These are phyloP conservation scores for Fusarium solani-melongenae DNA, from an alignment of 2,329 filamentous ascomycete species.

Conservation along the genomic window DNA sequence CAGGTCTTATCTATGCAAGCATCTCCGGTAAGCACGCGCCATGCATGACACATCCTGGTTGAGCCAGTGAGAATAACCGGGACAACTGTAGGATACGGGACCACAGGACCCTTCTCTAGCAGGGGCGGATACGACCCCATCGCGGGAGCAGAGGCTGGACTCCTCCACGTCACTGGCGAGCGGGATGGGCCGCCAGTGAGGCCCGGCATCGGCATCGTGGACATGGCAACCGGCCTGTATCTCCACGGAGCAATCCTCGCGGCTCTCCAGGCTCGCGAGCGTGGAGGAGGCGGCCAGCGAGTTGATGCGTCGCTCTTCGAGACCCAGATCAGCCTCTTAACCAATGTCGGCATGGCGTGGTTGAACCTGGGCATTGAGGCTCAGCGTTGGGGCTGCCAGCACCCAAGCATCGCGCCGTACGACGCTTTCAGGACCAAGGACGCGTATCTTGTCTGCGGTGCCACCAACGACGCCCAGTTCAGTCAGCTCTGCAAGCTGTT, in stretches of 20 bases:
- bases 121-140: slow-evolving; percentile 59
- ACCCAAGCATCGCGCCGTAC: slow-evolving; percentile 60
- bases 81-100: too few species aligned
- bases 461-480: slow-evolving; percentile 52
- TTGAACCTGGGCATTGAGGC: slow-evolving; percentile 53
- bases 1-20: too few species aligned
- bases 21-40: too few species aligned
- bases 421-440: slow-evolving; percentile 54
- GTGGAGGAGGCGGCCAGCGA: slow-evolving; percentile 53
- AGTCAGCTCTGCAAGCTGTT: slow-evolving; percentile 44
- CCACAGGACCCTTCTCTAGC: slow-evolving; percentile 53
- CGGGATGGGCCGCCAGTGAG: slow-evolving; percentile 52
- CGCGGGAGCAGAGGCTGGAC: slow-evolving; percentile 54
- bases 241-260: slow-evolving; percentile 57
- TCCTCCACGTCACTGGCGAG: slow-evolving; percentile 58
- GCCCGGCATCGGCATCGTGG: slow-evolving; percentile 55
- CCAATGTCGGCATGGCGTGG: slow-evolving; percentile 54
- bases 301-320: slow-evolving; percentile 59
- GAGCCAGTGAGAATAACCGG: too few species aligned
- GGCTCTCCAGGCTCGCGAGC: slow-evolving; percentile 51
- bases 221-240: slow-evolving; percentile 57
- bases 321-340: slow-evolving; percentile 53
- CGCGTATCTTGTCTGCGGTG: slow-evolving; percentile 45
- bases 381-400: slow-evolving; percentile 56
- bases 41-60: too few species aligned